These are phyloP conservation scores for Pichia sp. DNA, from an alignment of 1,139 yeast genomes.

Conservation along the genomic window DNA sequence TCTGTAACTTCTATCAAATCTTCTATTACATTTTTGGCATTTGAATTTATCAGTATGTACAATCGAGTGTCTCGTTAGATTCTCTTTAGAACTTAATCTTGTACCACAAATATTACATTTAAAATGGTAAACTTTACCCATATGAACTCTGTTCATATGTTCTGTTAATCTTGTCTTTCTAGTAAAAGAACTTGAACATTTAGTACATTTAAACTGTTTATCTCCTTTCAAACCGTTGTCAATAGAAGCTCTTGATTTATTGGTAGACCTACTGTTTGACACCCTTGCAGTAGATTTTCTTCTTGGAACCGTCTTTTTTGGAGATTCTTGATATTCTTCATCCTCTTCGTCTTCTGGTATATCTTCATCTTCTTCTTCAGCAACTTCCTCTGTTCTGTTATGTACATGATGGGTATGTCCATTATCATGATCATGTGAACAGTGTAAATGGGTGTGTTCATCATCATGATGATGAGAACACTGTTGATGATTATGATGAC, in stretches of 20 bases:
- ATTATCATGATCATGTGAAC: too few relatives aligned
- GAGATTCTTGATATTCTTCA: not conserved
- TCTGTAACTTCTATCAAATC: constrained; percentile 21
- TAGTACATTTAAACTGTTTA: constrained; percentile 16
- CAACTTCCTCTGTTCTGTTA: not conserved
- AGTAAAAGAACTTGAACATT: constrained; percentile 18
- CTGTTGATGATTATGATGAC: too few relatives aligned
- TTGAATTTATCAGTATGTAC: constrained; percentile 21
- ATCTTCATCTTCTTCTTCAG: not conserved
- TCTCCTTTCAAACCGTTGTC: not conserved
- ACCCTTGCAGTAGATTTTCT: not conserved
- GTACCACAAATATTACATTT: constrained; percentile 18
- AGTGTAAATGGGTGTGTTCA: too few relatives aligned
- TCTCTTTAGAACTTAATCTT: constrained; percentile 16
- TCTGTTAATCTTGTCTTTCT: constrained; percentile 21
- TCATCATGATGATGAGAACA: too few relatives aligned
- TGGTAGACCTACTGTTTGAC: not conserved
- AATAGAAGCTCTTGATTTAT: too few relatives aligned
- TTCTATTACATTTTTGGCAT: constrained; percentile 16
- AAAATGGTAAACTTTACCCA: constrained; percentile 12
- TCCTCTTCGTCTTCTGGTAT: not conserved
- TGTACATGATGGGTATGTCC: too few relatives aligned
- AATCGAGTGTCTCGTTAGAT: constrained; percentile 20
- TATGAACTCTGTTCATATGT: constrained; percentile 18
- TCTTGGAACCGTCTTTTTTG: too few relatives aligned